Evolutionary conservation across 208 protist genomes (phyloP).

Genomic region (Acanthamoeba royreba): DNA sequence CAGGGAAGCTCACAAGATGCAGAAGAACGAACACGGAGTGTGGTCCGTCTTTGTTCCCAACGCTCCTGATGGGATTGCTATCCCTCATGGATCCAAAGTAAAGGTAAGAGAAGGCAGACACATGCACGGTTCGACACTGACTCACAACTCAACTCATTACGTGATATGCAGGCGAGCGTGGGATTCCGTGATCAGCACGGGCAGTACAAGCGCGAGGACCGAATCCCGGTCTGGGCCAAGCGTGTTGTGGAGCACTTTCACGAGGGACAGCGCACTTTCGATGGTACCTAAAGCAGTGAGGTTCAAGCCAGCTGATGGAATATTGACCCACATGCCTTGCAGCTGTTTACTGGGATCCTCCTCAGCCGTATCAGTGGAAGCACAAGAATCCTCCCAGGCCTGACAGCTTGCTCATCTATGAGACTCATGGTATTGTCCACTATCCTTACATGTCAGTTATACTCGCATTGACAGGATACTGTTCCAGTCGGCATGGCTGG

Average conservation of each 20-base stretch:
- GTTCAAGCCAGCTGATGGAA: not conserved
- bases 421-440: conserved; percentile 70
- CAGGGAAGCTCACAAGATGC: conserved; percentile 30
- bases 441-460: no score
- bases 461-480: no score
- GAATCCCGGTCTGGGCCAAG: conserved; percentile 73
- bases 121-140: not conserved
- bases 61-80: conserved; percentile 51
- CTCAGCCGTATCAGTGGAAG: conserved; percentile 67
- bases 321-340: not conserved
- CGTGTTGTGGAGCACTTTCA: conserved; percentile 64
- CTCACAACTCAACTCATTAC: not conserved
- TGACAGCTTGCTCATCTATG: conserved; percentile 77
- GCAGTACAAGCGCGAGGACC: conserved; percentile 60
- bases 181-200: not conserved
- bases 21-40: conserved; percentile 71
- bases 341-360: conserved; percentile 75
- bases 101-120: conserved; percentile 39
- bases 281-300: not conserved
- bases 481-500: conserved; percentile 79
- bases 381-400: conserved; percentile 56
- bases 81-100: conserved; percentile 68
- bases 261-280: not conserved
- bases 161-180: not conserved
- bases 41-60: conserved; percentile 70